phyloP scores from a whole-genome alignment of 2,329 filamentous ascomycete genomes.

The Ampelomyces quisqualis region DNA sequence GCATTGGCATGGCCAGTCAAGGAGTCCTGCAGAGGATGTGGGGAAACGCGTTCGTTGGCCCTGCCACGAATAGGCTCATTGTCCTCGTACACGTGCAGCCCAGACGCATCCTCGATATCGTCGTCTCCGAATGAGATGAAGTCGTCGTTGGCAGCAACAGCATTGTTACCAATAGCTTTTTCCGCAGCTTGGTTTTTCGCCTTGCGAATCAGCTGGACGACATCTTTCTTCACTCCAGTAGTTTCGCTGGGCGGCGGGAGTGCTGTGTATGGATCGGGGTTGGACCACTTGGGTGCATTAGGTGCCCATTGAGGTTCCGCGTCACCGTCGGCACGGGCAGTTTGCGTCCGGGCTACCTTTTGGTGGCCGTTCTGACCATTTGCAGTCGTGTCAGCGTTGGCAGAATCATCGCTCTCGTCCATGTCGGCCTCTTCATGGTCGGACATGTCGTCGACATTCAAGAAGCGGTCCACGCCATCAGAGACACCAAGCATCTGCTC shows the following conservation, averaged over 20 bases:
- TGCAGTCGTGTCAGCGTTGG: conserved; percentile 17
- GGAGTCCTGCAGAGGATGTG: conserved; percentile 21
- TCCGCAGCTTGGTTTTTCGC: conserved; percentile 65
- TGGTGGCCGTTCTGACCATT: conserved; percentile 22
- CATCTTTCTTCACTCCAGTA: conserved; percentile 74
- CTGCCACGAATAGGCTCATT: neutral
- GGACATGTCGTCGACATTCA: conserved; percentile 43
- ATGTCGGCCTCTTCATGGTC: conserved; percentile 41
- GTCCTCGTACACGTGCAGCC: conserved; percentile 1
- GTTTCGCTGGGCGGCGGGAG: conserved; percentile 75
- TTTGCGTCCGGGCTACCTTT: conserved; percentile 27
- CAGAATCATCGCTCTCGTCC: conserved; percentile 31
- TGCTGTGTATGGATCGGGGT: conserved; percentile 89
- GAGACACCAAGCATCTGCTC: conserved; percentile 50
- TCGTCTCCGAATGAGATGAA: conserved; percentile 73
- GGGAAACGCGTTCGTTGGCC: neutral
- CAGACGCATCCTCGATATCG: conserved; percentile 3
- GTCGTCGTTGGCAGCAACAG: conserved; percentile 60
- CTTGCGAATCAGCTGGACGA: conserved; percentile 89
- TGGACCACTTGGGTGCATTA: conserved; percentile 91
- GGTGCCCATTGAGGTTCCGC: too few species aligned
- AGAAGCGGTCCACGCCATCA: conserved; percentile 45
- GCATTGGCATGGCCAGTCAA: conserved; percentile 22
- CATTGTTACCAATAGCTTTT: conserved; percentile 56
- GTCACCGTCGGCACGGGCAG: conserved; percentile 31